Evolutionary conservation across 169 alveolate species (phyloP).

Genomic region (Neospora caninum): DNA sequence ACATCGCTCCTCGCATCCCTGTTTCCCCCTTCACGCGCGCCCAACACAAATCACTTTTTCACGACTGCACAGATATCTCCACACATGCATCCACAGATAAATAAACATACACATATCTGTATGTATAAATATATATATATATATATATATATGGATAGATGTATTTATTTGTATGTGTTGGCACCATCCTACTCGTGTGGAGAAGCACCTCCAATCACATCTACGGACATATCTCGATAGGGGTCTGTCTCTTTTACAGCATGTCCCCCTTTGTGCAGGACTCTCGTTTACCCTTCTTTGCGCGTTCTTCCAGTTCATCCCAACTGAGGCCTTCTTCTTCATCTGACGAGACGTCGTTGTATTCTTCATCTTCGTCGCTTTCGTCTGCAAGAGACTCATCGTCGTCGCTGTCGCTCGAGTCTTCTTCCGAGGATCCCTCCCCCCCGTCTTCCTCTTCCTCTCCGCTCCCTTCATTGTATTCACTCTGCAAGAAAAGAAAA

Average conservation of each 20-base stretch:
- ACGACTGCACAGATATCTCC: no score
- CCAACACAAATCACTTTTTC: no score
- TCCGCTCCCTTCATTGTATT: conserved; percentile 29
- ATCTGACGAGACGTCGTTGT: conserved; percentile 39
- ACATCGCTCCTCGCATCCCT: no score
- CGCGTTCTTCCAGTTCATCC: conserved; percentile 66
- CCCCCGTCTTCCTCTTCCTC: conserved; percentile 44
- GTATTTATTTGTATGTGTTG: no score
- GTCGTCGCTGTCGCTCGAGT: conserved; percentile 35
- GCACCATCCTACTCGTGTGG: no score
- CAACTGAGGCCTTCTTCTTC: conserved; percentile 68
- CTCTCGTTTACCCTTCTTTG: conserved; percentile 42
- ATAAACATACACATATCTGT: background rate
- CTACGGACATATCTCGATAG: background rate
- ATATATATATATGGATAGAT: background rate
- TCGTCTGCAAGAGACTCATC: conserved; percentile 46
- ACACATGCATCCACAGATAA: background rate
- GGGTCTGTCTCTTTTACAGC: no score
- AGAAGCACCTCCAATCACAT: background rate
- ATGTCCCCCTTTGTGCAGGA: no score
- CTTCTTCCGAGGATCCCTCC: background rate
- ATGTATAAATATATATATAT: background rate
- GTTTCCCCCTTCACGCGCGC: no score
- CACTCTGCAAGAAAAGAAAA: background rate
- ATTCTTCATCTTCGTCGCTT: conserved; percentile 58